Evolutionary conservation across 768 basidiomycete genomes (phyloP), one percentile per base, ranked within the genome.

Genomic region (Sporobolomyces pararoseus): DNA sequence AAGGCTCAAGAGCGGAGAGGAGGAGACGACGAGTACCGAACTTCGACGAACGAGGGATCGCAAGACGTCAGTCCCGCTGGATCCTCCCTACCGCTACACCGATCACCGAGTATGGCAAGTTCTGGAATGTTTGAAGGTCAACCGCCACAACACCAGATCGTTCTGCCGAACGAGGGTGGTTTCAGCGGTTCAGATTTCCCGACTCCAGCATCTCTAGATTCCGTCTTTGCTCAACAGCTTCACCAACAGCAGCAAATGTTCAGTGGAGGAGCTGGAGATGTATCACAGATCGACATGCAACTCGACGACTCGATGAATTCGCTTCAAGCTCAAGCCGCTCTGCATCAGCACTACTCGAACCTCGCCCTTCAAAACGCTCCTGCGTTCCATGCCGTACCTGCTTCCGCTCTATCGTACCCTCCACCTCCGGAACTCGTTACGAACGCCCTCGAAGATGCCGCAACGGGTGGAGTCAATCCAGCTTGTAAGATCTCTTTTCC

Each of bases 281-380:
- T 21, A 4, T 4, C 35, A 34, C 46, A 21, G 5, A 37, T 57
- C 44, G 65, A 66, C 47, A 63, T 71, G 61, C 65, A 71, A 50
- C 29, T 66, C 27, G 65, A 66, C 49, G 65, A 63, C 27, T 25
- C 47, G 49, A 55, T 61, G 52, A 25, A 49, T 29, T 23, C 54
- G 39, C 37, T 63, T 31, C 58, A 70, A 14, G 42, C 55, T 29
- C 73, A 74, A 50, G 73, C 73, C 10, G 63, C 65, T 32, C 62
- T 74, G 2, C 68, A 74, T 39, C 68, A 68, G 31, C 73, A 64
- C 23, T 71, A 68, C 49, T 35, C 55, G 17, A 44, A 39, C 53
- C 25, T 67, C n/a, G 35, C 47, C 0, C 31, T 59, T 13, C 68
- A 63, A 19, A 44, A 50, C 2, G 21, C 57, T n/a, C 42, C 66